phyloP scores from a whole-genome alignment of 2,329 filamentous ascomycete species.

The Cladosporium sp. region DNA sequence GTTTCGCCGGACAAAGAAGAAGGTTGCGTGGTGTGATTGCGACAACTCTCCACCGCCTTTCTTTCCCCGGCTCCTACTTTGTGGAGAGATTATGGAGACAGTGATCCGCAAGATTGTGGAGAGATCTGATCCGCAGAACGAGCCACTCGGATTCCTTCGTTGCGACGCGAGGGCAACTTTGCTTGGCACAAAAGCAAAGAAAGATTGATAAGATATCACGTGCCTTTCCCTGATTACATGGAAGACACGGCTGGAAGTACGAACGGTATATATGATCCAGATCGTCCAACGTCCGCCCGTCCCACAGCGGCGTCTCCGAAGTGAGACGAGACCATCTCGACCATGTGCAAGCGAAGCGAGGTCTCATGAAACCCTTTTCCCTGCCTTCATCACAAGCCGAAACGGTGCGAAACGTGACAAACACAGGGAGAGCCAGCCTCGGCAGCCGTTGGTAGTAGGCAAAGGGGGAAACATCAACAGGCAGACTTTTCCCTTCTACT shows the following conservation, averaged over 20 bases:
- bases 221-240: background rate
- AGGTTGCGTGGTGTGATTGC: slow-evolving; percentile 6
- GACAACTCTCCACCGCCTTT: background rate
- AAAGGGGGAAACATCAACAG: too few relatives aligned
- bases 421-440: background rate
- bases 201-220: background rate
- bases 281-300: background rate
- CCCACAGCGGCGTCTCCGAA: background rate
- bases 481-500: background rate
- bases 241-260: background rate
- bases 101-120: background rate
- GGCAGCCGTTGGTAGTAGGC: too few relatives aligned
- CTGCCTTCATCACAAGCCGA: slow-evolving; percentile 1
- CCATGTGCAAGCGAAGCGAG: background rate
- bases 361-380: background rate
- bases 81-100: slow-evolving; percentile 9
- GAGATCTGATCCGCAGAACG: background rate
- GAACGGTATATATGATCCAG: background rate
- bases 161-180: background rate
- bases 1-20: background rate
- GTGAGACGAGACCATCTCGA: background rate
- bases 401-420: background rate
- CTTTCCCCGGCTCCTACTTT: background rate
- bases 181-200: slow-evolving; percentile 3
- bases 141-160: background rate